Evolutionary conservation across 2,329 filamentous ascomycete species (phyloP), one percentile per base, ranked within the genome.

Genomic region (Fusarium sp.): DNA sequence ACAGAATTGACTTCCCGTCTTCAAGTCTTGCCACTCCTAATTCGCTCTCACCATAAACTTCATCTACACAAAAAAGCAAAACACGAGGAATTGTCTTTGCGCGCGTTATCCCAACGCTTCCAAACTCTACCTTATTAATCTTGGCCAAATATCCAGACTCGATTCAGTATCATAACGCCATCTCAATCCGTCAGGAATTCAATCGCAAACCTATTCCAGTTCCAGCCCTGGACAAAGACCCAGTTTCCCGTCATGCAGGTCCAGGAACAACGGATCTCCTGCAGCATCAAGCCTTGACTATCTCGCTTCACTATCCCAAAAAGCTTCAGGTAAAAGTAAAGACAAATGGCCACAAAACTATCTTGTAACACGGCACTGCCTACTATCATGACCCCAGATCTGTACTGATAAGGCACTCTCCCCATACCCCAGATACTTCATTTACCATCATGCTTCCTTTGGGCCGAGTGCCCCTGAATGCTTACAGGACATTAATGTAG

Each of bases 401-500:
- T 50, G 12, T 48, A 55, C 57, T 72, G 72, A 74, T 74, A 74
- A 74, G 72, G 54, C 61, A 30, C 18, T 37, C 27, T 45, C 67
- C 67, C 37, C 63, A 68, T 48, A 46, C 47, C 56, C 57, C 57
- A 59, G 62, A 65, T 68, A 60, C 23, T 51, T 34, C 23, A 37
- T 37, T n/a, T 37, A 37, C 7, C 34, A 37, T n/a, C 18, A 51
- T 40, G 32, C 34, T 25, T 51, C 32, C 70, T 59, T 70, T 58
- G 49, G 28, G 30, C 56, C 40, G 30, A 32, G 10, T 54, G 48
- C 59, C 66, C 62, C 66, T 70, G 66, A 54, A 48, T 66, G 37
- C 42, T 55, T 41, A 46, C 62, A 63, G 37, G 50, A 40, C 47
- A 46, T 37, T 41, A 47, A 47, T 56, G 48, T 41, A 59, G 59